phyloP scores from a whole-genome alignment of 2,329 filamentous ascomycete species.

The Colletotrichum limetticola region DNA sequence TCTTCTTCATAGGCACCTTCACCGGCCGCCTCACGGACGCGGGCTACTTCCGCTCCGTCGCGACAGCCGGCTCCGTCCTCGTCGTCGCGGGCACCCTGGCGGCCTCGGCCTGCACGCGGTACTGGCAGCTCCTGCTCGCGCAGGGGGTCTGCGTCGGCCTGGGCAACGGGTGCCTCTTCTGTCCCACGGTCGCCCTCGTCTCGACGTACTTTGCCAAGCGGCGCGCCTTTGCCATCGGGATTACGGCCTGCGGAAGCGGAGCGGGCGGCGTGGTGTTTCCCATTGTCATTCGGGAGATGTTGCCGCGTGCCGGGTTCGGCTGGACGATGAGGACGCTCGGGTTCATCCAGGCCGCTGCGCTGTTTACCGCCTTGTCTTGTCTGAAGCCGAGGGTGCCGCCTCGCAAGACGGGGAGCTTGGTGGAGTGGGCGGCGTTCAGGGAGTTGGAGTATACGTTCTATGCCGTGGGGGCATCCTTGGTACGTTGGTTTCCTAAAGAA shows the following conservation, averaged over 20 bases:
- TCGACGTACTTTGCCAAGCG: constrained; percentile 67
- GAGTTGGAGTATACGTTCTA: constrained; percentile 47
- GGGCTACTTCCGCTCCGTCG: constrained; percentile 53
- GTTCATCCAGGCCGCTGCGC: constrained; percentile 76
- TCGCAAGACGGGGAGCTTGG: constrained; percentile 50
- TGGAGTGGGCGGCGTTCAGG: constrained; percentile 52
- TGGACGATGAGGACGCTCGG: constrained; percentile 70
- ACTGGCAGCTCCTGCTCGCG: constrained; percentile 60
- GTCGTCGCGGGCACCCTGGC: constrained; percentile 56
- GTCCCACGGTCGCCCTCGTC: constrained; percentile 66
- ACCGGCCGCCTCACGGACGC: constrained; percentile 56
- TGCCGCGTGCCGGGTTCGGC: constrained; percentile 63
- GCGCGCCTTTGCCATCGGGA: constrained; percentile 65
- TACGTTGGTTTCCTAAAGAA: not conserved
- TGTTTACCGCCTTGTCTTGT: constrained; percentile 66
- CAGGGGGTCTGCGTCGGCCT: constrained; percentile 63
- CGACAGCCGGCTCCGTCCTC: constrained; percentile 49
- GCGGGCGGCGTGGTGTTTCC: constrained; percentile 65
- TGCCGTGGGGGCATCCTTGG: constrained; percentile 48
- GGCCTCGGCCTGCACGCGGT: constrained; percentile 52
- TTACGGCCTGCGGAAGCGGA: constrained; percentile 66
- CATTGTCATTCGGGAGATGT: constrained; percentile 61
- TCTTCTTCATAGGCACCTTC: constrained; percentile 54
- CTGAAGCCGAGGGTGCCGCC: constrained; percentile 39
- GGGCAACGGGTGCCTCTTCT: constrained; percentile 64